Base-by-base conservation (phyloP, 1,139 yeast genomes). In the Hyphopichia burtonii region DNA sequence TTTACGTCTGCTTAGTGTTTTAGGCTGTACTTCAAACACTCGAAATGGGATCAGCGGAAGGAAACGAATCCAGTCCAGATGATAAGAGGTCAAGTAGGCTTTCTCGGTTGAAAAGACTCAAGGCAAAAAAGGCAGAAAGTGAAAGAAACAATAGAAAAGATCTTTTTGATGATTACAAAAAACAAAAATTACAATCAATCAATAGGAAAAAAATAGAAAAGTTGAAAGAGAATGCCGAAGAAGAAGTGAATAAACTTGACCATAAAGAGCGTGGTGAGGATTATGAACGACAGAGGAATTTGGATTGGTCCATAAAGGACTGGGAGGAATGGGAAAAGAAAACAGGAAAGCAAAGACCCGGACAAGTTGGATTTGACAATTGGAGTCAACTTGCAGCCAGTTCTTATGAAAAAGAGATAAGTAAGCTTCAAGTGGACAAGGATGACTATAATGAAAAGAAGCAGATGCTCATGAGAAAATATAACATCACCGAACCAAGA, bases 221-320 rank as follows among this genome's bases (percentile, higher is more conserved):
- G 18, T 31, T 37, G 53, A 63, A n/a, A 23, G 43, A 40, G 1
- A 35, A 42, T 16, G 49, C 48, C 1, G 39, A 45, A n/a, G 44
- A 40, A 9, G 51, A 48, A 6, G 49, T 50, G 12, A 31, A 39
- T n/a, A 35, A 74, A 47, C 63, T 74, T 7, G 67, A 65, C 3
- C 59, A 61, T 45, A 43, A 60, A 9, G 68, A 65, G 14, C 59
- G 52, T 3, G 76, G 73, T 0, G 68, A 65, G 20, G 71, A 69
- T 38, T 63, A 58, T 45, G 74, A 71, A 19, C 58, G 80, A 15
- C 52, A 64, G 37, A 66, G 75, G 39, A 76, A 78, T 4, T 65
- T 86, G 71, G 78, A 76, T 39, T 87, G 86, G 67, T 76, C 88
- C 0, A 75, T 86, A 2, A 83, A 80, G 43, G 87, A 88, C 42